These are phyloP conservation scores for Leucocoprinus birnbaumii DNA, from an alignment of 768 basidiomycete species.

Conservation along the genomic window DNA sequence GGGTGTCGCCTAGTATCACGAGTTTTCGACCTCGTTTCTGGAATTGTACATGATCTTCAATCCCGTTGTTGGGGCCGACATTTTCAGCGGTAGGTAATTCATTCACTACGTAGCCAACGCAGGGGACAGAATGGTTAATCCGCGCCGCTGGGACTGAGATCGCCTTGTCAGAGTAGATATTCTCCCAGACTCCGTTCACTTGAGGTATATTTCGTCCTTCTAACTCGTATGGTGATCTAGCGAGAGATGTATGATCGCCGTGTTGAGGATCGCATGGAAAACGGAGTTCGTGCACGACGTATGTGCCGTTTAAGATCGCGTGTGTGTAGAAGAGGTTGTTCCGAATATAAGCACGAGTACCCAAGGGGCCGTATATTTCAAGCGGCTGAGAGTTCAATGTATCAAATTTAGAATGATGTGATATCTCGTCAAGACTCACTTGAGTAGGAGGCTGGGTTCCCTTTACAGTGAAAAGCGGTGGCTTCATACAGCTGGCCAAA, in stretches of 20 bases:
- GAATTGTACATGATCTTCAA: conserved; percentile 61
- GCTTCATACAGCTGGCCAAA: conserved; percentile 68
- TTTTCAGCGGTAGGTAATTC: conserved; percentile 67
- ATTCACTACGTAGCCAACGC: conserved; percentile 72
- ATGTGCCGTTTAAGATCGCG: conserved; percentile 61
- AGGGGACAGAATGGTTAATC: conserved; percentile 77
- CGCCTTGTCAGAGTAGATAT: conserved; percentile 54
- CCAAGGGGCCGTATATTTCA: conserved; percentile 85
- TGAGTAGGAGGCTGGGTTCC: conserved; percentile 59
- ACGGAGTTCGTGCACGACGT: conserved; percentile 82
- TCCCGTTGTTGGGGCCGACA: conserved; percentile 68
- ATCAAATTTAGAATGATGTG: not conserved
- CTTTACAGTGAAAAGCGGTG: conserved; percentile 63
- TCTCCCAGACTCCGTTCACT: conserved; percentile 60
- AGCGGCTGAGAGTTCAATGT: conserved; percentile 41
- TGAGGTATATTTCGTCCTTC: conserved; percentile 63
- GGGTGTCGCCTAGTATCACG: conserved; percentile 83
- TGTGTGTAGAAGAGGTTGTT: conserved; percentile 65
- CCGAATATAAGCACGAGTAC: conserved; percentile 80
- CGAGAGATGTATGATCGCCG: conserved; percentile 46
- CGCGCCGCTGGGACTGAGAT: conserved; percentile 74
- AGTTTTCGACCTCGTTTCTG: conserved; percentile 71
- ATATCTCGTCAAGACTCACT: conserved; percentile 20
- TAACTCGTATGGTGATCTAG: conserved; percentile 51
- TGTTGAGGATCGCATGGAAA: conserved; percentile 53